These are phyloP conservation scores for Penicillium arizonense DNA, from an alignment of 495 filamentous ascomycete species.

Conservation along the genomic window DNA sequence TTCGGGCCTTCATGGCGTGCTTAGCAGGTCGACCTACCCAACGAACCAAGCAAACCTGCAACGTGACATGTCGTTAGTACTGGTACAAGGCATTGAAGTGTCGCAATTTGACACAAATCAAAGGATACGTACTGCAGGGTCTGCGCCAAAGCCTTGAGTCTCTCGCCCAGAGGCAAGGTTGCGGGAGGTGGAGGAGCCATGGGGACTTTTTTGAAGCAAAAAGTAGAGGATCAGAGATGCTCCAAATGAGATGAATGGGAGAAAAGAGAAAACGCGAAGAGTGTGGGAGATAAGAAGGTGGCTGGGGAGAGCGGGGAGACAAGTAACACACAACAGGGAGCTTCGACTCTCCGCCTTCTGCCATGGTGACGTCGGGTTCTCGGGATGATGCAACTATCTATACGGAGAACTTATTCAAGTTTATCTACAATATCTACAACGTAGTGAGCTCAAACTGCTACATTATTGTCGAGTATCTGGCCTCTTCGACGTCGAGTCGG, in stretches of 20 bases:
- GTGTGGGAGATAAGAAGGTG: constrained; percentile 16
- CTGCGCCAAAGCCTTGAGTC: constrained; percentile 72
- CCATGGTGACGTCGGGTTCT: constrained; percentile 22
- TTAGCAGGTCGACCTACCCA: constrained; percentile 61
- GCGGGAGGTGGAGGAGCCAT: constrained; percentile 83
- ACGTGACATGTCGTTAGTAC: constrained; percentile 36
- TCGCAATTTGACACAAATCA: constrained; percentile 14
- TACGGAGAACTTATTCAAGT: neutral
- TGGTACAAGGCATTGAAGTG: constrained; percentile 21
- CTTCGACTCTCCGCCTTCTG: constrained; percentile 22
- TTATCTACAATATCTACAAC: neutral
- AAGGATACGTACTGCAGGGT: constrained; percentile 75
- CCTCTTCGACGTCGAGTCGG: constrained; percentile 1
- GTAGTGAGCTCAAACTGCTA: neutral
- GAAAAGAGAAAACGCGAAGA: constrained; percentile 3
- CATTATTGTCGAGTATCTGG: neutral
- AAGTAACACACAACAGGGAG: constrained; percentile 16
- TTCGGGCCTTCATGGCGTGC: constrained; percentile 3
- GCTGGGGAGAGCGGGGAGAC: constrained; percentile 27
- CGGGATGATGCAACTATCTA: constrained; percentile 19
- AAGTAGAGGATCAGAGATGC: neutral
- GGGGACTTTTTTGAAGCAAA: constrained; percentile 11
- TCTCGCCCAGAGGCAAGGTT: constrained; percentile 67
- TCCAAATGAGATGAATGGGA: neutral
- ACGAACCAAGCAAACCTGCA: constrained; percentile 77